phyloP scores from a whole-genome alignment of 2,329 filamentous ascomycete genomes.

The Pyrenochaeta sp. region DNA sequence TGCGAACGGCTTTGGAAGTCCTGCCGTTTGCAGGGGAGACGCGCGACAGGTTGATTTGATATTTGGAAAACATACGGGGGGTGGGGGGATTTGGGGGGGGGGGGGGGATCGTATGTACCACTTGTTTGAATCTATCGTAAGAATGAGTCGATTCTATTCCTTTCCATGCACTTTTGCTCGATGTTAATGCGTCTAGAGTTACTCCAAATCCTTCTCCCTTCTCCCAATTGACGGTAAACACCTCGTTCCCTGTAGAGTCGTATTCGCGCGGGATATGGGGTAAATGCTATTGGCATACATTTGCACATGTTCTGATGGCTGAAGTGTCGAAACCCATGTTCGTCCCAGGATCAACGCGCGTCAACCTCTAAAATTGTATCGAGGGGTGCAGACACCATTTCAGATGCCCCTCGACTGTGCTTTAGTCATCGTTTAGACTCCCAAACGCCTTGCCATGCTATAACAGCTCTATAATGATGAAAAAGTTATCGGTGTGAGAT shows the following conservation, averaged over 20 bases:
- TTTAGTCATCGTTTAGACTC: not conserved
- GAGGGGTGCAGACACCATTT: not conserved
- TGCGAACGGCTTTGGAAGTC: not conserved
- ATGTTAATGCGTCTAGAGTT: not conserved
- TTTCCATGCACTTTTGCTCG: not conserved
- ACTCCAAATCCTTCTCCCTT: not conserved
- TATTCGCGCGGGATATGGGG: not conserved
- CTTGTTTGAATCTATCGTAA: not conserved
- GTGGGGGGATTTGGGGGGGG: too few relatives aligned
- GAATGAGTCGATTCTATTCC: not conserved
- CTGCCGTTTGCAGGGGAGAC: not conserved
- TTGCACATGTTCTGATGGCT: not conserved
- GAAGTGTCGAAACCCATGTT: not conserved
- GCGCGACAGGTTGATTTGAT: not conserved
- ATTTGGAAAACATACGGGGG: not conserved
- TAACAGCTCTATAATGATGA: constrained; percentile 1
- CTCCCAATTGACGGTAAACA: not conserved
- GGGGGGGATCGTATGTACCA: not conserved
- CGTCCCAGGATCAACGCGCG: not conserved
- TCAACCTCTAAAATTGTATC: not conserved
- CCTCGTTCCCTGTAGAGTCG: not conserved
- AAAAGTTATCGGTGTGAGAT: constrained; percentile 1
- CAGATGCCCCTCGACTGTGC: not conserved
- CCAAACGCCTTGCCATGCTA: not conserved
- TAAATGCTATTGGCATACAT: not conserved